Percentiles rank a stretch among this genome's conserved stretches.
Evolutionary conservation across 108 stramenopile species (phyloP).

Genomic region (Cyclostephanos tholiformis): DNA sequence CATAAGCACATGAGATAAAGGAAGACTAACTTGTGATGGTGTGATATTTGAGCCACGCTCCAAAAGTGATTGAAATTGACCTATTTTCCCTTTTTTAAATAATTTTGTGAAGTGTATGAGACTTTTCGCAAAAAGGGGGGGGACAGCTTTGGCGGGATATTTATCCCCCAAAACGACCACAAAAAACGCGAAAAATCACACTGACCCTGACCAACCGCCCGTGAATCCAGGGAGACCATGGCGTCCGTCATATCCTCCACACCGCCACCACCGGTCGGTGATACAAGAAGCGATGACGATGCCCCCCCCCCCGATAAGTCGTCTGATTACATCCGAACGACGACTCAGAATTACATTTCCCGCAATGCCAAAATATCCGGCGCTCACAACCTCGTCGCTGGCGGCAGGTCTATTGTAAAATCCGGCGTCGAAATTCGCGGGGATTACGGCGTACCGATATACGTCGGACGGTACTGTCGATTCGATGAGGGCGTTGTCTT

Average conservation of each 20-base stretch:
- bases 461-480: slow-evolving; percentile 43
- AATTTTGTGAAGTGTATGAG: no score
- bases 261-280: not conserved
- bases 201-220: no score
- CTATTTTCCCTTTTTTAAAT: no score
- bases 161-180: no score
- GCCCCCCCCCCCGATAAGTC: not conserved
- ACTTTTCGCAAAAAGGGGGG: no score
- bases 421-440: not conserved
- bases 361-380: slow-evolving; percentile 36
- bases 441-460: slow-evolving; percentile 28
- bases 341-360: slow-evolving; percentile 50
- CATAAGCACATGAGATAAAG: no score
- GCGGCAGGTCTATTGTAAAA: slow-evolving; percentile 44
- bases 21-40: no score
- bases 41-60: no score
- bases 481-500: slow-evolving; percentile 39
- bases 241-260: not conserved
- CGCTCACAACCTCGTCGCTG: slow-evolving; percentile 24
- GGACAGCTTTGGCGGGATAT: no score
- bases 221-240: not conserved
- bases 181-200: no score
- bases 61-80: no score
- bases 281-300: not conserved
- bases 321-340: slow-evolving; percentile 34